phyloP scores from a whole-genome alignment of 345 rosid genomes.

The Capsella bursapastoris region DNA sequence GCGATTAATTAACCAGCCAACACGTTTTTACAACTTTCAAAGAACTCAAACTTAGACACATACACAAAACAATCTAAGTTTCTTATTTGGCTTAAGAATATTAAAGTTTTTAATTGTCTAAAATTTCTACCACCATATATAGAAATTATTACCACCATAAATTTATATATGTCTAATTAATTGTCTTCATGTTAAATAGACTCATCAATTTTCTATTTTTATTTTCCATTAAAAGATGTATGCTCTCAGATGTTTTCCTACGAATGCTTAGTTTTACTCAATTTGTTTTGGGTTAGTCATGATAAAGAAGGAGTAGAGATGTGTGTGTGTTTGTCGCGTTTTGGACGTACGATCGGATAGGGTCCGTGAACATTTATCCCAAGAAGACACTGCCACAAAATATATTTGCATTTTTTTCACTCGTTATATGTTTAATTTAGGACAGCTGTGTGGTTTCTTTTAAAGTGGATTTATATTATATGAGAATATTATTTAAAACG shows the following conservation, averaged over 20 bases:
- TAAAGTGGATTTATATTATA: conserved; percentile 14
- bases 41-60: background rate
- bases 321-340: conserved; percentile 35
- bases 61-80: no score
- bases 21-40: background rate
- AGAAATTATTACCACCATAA: no score
- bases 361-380: conserved; percentile 37
- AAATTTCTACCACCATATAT: background rate
- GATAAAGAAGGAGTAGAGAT: conserved; percentile 19
- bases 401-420: background rate
- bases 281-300: background rate
- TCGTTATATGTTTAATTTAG: background rate
- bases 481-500: background rate
- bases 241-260: background rate
- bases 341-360: conserved; percentile 28
- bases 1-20: background rate
- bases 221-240: background rate
- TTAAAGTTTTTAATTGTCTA: background rate
- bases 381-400: conserved; percentile 36
- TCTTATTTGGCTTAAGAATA: background rate
- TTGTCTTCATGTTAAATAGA: no score
- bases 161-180: no score
- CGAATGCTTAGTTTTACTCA: background rate
- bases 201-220: background rate
- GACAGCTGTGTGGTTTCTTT: conserved; percentile 11